Conservation (phyloP, 441 rosid species). For the Macaranga tanarius region DNA sequence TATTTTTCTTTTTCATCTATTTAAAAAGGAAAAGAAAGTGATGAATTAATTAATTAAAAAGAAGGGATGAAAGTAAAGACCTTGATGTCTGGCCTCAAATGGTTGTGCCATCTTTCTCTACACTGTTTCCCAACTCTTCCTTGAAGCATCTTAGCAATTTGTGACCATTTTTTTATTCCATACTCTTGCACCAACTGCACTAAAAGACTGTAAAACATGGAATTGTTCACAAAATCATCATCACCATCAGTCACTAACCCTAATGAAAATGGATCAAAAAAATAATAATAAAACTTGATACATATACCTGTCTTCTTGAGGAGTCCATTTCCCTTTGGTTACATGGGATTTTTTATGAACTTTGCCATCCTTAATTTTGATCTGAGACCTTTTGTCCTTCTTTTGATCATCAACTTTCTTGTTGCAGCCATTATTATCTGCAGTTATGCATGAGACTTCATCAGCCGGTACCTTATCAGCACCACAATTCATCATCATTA, state of each 20-base stretch:
- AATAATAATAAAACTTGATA: background rate
- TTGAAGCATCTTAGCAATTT: slow-evolving; percentile 47
- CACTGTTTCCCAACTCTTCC: slow-evolving; percentile 88
- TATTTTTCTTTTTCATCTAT: background rate
- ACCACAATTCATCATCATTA: background rate
- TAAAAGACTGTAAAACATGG: slow-evolving; percentile 36
- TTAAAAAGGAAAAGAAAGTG: background rate
- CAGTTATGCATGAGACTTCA: slow-evolving; percentile 27
- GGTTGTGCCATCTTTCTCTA: slow-evolving; percentile 90
- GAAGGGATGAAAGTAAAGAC: slow-evolving; percentile 24
- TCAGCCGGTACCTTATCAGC: slow-evolving; percentile 3
- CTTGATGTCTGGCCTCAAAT: slow-evolving; percentile 78
- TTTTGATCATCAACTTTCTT: slow-evolving; percentile 14
- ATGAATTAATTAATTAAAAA: background rate
- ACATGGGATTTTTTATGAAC: slow-evolving; percentile 29
- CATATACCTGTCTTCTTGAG: slow-evolving; percentile 56
- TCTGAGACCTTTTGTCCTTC: slow-evolving; percentile 23
- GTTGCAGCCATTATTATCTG: slow-evolving; percentile 10
- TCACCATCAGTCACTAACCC: slow-evolving; percentile 4
- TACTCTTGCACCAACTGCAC: slow-evolving; percentile 40
- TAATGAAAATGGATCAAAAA: background rate
- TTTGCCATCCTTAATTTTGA: slow-evolving; percentile 28
- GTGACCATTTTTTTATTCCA: slow-evolving; percentile 73
- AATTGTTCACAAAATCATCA: background rate
- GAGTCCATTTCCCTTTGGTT: slow-evolving; percentile 78